phyloP scores from a whole-genome alignment of 345 rosid genomes.

The Acer negundo region DNA sequence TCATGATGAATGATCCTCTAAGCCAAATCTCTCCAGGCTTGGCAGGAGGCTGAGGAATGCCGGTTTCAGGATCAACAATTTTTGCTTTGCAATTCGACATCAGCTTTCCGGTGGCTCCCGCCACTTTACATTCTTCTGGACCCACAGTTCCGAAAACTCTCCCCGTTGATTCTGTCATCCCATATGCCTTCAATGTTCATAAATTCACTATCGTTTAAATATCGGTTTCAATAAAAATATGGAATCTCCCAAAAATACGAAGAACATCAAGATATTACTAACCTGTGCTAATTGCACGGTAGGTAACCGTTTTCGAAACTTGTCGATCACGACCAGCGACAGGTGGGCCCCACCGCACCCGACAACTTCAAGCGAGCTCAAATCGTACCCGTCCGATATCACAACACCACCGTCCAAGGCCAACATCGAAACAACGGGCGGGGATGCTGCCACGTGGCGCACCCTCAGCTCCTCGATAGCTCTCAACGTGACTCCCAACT shows the following conservation, averaged over 20 bases:
- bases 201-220: no score
- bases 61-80: conserved; percentile 46
- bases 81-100: conserved; percentile 44
- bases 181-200: conserved; percentile 45
- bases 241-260: no score
- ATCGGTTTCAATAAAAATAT: no score
- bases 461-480: conserved; percentile 36
- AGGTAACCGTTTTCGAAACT: conserved; percentile 38
- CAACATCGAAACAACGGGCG: conserved; percentile 49
- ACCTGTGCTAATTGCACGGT: conserved; percentile 50
- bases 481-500: conserved; percentile 26
- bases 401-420: conserved; percentile 11
- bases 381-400: conserved; percentile 31
- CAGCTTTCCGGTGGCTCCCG: conserved; percentile 59
- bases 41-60: conserved; percentile 42
- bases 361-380: conserved; percentile 54
- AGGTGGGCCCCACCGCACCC: conserved; percentile 52
- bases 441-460: conserved; percentile 50
- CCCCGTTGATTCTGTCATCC: conserved; percentile 60
- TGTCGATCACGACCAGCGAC: conserved; percentile 22
- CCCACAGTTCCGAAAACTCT: conserved; percentile 42
- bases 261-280: neutral
- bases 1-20: conserved; percentile 57
- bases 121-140: conserved; percentile 36
- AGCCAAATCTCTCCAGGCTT: conserved; percentile 57